These are phyloP conservation scores for Effrenium voratum DNA, from an alignment of 73 alveolate genomes.

Conservation along the genomic window DNA sequence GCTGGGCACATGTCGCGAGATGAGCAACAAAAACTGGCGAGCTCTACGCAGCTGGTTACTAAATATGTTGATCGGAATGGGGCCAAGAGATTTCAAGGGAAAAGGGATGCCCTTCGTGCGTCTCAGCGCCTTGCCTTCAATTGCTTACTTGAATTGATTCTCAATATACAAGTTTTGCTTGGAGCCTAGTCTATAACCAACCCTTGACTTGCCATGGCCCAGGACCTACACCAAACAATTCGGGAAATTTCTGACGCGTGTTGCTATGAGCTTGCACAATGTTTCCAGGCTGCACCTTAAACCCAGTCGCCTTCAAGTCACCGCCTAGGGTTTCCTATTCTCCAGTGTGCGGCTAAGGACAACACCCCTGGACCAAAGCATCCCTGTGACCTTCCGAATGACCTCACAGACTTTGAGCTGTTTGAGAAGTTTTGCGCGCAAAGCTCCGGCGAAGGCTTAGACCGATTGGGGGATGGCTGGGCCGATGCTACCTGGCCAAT, in stretches of 20 bases:
- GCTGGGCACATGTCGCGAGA: conserved; percentile 23
- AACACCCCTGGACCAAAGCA: not conserved
- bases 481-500: not conserved
- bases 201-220: not conserved
- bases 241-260: not conserved
- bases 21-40: not conserved
- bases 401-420: not conserved
- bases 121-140: conserved; percentile 1
- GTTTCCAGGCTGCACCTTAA: not conserved
- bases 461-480: not conserved
- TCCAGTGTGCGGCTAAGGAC: too few species aligned
- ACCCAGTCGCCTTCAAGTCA: not conserved
- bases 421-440: not conserved
- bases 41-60: not conserved
- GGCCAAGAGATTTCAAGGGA: not conserved
- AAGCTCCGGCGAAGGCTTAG: not conserved
- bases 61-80: not conserved
- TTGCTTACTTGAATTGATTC: not conserved
- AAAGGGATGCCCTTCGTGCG: not conserved
- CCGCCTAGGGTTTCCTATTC: too few species aligned
- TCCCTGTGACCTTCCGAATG: not conserved
- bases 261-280: not conserved
- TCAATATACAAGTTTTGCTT: not conserved
- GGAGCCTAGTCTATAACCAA: not conserved
- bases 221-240: not conserved